Percentiles rank a stretch among this genome's conserved stretches.
Conservation (phyloP, 2,329 filamentous ascomycete species). For the Tolypocladium tropicale region DNA sequence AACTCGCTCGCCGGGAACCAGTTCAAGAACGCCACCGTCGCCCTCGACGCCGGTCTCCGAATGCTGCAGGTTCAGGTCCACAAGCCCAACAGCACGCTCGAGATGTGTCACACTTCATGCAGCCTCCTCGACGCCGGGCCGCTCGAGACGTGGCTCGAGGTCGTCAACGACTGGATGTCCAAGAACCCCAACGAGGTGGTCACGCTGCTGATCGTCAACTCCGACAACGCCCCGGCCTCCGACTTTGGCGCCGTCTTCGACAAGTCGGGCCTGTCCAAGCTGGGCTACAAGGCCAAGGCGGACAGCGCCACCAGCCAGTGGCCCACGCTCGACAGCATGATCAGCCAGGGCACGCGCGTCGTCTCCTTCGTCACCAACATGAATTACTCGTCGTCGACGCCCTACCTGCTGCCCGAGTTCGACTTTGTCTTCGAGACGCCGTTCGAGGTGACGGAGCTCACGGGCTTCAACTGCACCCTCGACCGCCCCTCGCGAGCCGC, state of each 20-base stretch:
- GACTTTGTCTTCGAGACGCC: constrained; percentile 62
- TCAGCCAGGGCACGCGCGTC: constrained; percentile 51
- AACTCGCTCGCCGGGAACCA: constrained; percentile 62
- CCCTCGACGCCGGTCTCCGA: constrained; percentile 61
- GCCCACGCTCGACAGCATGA: constrained; percentile 64
- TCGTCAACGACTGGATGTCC: constrained; percentile 60
- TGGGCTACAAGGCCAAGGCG: constrained; percentile 47
- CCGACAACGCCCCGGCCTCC: constrained; percentile 44
- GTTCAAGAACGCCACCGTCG: constrained; percentile 60
- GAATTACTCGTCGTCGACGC: constrained; percentile 27
- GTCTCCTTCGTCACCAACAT: constrained; percentile 58
- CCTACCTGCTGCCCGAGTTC: constrained; percentile 56
- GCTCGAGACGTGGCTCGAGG: constrained; percentile 51
- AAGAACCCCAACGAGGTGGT: constrained; percentile 63
- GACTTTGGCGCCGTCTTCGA: constrained; percentile 46
- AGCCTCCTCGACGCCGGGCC: constrained; percentile 57
- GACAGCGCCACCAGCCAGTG: constrained; percentile 38
- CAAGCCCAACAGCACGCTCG: constrained; percentile 44
- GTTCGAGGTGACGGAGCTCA: constrained; percentile 51
- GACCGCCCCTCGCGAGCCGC: constrained; percentile 49
- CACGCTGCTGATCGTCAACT: constrained; percentile 64
- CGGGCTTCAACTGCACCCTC: constrained; percentile 62
- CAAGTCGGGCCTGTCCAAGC: constrained; percentile 46
- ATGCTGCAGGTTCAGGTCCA: constrained; percentile 66
- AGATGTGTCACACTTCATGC: constrained; percentile 63